A percentile compares a stretch with the other conserved stretches of the same genome.
These are phyloP conservation scores for Narthecium ossifragum DNA, from an alignment of 106 monocot species.

Conservation along the genomic window DNA sequence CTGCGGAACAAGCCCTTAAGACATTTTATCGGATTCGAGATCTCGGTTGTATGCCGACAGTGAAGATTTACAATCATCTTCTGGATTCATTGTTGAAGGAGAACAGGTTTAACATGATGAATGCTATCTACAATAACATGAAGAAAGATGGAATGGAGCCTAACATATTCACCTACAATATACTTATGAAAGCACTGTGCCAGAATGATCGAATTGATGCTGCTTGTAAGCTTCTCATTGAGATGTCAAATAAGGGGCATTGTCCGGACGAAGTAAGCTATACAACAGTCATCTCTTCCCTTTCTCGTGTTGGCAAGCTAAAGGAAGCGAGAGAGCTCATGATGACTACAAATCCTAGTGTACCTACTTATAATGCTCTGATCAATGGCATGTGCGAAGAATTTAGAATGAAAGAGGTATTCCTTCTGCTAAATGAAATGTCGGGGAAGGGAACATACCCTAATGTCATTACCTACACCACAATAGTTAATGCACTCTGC, in stretches of 20 bases:
- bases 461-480: conserved; percentile 77
- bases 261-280: conserved; percentile 69
- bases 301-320: conserved; percentile 38
- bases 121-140: conserved; percentile 62
- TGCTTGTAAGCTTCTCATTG: conserved; percentile 54
- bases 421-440: conserved; percentile 53
- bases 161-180: conserved; percentile 77
- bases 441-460: conserved; percentile 33
- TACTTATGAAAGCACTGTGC: conserved; percentile 79
- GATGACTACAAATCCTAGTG: conserved; percentile 12
- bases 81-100: conserved; percentile 60
- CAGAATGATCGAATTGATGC: conserved; percentile 54
- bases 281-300: conserved; percentile 53
- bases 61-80: conserved; percentile 79
- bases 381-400: conserved; percentile 50
- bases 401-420: conserved; percentile 37
- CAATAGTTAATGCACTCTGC: conserved; percentile 54
- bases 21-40: conserved; percentile 69
- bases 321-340: conserved; percentile 55
- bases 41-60: conserved; percentile 50
- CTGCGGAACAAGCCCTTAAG: conserved; percentile 57
- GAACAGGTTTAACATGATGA: conserved; percentile 45
- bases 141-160: conserved; percentile 64
- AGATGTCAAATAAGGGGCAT: conserved; percentile 63
- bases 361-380: conserved; percentile 60